These are phyloP conservation scores for Umbelopsis vinacea DNA, from an alignment of 192 early-diverging fungal species.

Conservation along the genomic window DNA sequence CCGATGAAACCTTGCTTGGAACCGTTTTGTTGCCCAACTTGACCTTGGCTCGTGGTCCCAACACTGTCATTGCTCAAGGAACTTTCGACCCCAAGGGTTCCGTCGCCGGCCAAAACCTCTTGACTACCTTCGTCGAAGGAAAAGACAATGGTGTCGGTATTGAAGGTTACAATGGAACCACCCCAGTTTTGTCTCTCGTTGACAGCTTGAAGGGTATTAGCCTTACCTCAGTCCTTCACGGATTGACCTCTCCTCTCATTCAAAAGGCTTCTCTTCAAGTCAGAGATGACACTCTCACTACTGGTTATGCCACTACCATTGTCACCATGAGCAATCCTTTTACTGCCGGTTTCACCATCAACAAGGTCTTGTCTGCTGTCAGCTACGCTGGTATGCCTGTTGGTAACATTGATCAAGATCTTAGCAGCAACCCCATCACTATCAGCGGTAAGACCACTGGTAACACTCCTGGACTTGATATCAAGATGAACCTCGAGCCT, in stretches of 20 bases:
- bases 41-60: conserved; percentile 50
- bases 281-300: conserved; percentile 43
- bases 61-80: conserved; percentile 44
- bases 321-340: conserved; percentile 63
- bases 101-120: conserved; percentile 46
- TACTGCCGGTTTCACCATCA: conserved; percentile 50
- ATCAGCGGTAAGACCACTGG: conserved; percentile 48
- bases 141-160: conserved; percentile 45
- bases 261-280: conserved; percentile 47
- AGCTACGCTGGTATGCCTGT: conserved; percentile 45
- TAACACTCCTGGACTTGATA: conserved; percentile 30
- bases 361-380: conserved; percentile 50
- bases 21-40: conserved; percentile 48
- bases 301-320: conserved; percentile 47
- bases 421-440: conserved; percentile 44
- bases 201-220: conserved; percentile 46
- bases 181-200: conserved; percentile 50
- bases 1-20: conserved; percentile 49
- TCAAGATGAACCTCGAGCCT: conserved; percentile 59
- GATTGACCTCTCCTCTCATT: conserved; percentile 49
- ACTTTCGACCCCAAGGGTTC: conserved; percentile 53
- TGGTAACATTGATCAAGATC: conserved; percentile 51
- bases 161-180: conserved; percentile 48
- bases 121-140: conserved; percentile 56
- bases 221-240: conserved; percentile 53